A percentile compares a stretch with the other conserved stretches of the same genome.
phyloP scores from a whole-genome alignment of 2,329 filamentous ascomycete species.

The Calycina marina region DNA sequence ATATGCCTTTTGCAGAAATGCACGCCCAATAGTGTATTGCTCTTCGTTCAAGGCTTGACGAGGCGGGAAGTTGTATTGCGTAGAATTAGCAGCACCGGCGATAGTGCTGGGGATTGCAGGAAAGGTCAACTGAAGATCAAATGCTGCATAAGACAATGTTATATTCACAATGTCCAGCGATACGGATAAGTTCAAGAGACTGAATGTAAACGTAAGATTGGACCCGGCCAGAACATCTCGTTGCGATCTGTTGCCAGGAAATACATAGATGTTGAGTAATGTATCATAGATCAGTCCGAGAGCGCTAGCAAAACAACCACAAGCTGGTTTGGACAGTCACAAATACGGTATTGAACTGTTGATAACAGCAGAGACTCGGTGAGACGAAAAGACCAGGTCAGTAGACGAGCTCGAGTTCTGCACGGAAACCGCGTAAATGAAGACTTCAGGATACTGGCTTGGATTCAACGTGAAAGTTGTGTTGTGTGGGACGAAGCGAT shows the following conservation, averaged over 20 bases:
- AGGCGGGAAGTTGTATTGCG: slow-evolving; percentile 26
- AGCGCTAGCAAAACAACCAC: slow-evolving; percentile 46
- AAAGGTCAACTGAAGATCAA: slow-evolving; percentile 20
- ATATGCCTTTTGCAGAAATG: slow-evolving; percentile 24
- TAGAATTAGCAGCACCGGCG: slow-evolving; percentile 26
- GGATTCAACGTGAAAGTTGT: slow-evolving; percentile 40
- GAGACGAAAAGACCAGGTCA: slow-evolving; percentile 36
- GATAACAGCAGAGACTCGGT: slow-evolving; percentile 26
- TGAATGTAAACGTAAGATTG: slow-evolving; percentile 40
- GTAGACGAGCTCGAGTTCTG: slow-evolving; percentile 23
- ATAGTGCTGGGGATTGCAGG: slow-evolving; percentile 27
- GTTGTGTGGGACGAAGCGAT: slow-evolving; percentile 45
- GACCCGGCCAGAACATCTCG: slow-evolving; percentile 28
- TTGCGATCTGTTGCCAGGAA: slow-evolving; percentile 41
- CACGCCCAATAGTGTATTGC: slow-evolving; percentile 22
- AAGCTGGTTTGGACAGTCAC: slow-evolving; percentile 45
- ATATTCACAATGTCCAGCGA: slow-evolving; percentile 30
- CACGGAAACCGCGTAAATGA: slow-evolving; percentile 15
- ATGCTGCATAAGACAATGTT: slow-evolving; percentile 21
- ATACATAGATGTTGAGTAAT: slow-evolving; percentile 47
- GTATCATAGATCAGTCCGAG: slow-evolving; percentile 53
- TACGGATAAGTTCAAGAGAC: slow-evolving; percentile 31
- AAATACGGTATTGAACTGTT: slow-evolving; percentile 51
- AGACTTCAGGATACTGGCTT: slow-evolving; percentile 30
- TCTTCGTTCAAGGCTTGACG: slow-evolving; percentile 15